These are phyloP conservation scores for Hymenoscyphus salicellus DNA, from an alignment of 2,329 filamentous ascomycete species.

Conservation along the genomic window DNA sequence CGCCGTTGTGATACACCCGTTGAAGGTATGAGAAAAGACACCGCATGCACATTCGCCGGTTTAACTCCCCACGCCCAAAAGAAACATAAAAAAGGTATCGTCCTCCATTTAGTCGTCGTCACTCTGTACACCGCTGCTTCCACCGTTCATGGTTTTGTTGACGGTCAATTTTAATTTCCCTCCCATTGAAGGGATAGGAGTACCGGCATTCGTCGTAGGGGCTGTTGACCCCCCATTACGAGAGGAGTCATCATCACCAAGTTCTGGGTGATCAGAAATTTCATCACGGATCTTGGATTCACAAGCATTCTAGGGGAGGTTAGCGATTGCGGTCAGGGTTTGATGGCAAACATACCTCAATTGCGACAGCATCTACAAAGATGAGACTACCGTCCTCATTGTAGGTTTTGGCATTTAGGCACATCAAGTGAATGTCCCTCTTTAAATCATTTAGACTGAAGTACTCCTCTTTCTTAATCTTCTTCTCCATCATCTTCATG, in stretches of 20 bases:
- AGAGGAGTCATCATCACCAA: constrained; percentile 48
- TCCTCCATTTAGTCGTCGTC: constrained; percentile 42
- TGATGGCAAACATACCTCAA: constrained; percentile 67
- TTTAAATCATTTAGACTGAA: constrained; percentile 74
- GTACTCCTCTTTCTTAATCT: constrained; percentile 96
- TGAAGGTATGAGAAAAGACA: background rate
- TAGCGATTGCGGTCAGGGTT: constrained; percentile 28
- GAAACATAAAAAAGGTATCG: background rate
- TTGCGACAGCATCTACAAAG: constrained; percentile 86
- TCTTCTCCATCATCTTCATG: constrained; percentile 91
- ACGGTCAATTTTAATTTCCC: constrained; percentile 66
- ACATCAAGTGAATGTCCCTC: constrained; percentile 78
- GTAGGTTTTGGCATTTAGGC: constrained; percentile 88
- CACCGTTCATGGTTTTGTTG: constrained; percentile 43
- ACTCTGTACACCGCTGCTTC: constrained; percentile 46
- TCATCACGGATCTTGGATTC: constrained; percentile 52
- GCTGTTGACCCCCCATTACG: constrained; percentile 39
- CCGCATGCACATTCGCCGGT: constrained; percentile 6
- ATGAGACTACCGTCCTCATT: constrained; percentile 94
- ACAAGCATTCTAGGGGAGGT: constrained; percentile 53
- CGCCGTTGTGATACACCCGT: constrained; percentile 12
- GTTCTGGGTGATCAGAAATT: constrained; percentile 52
- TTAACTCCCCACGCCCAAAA: constrained; percentile 9
- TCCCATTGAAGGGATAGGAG: constrained; percentile 56
- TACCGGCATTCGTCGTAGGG: constrained; percentile 58